These are phyloP conservation scores for Sclerotinia nivalis DNA, from an alignment of 2,329 filamentous ascomycete genomes.

Conservation along the genomic window DNA sequence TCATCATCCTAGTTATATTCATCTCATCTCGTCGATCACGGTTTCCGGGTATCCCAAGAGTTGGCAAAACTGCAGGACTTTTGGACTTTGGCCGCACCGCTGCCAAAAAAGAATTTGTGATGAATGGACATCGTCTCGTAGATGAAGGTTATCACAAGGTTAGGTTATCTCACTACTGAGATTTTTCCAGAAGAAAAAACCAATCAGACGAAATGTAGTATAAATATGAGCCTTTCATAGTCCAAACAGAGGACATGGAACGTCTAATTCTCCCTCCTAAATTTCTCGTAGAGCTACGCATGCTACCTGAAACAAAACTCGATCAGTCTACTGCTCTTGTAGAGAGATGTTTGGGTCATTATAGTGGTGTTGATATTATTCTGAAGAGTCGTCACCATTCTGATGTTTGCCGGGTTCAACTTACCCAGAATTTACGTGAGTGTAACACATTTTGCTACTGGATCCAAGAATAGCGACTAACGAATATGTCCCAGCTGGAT, in stretches of 20 bases:
- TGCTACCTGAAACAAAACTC: constrained; percentile 14
- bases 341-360: constrained; percentile 5
- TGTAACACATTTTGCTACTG: not conserved
- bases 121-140: constrained; percentile 1
- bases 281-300: constrained; percentile 7
- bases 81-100: not conserved
- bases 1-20: not conserved
- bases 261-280: not conserved
- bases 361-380: constrained; percentile 15
- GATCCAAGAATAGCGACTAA: not conserved
- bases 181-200: not conserved
- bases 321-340: constrained; percentile 14
- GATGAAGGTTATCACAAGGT: constrained; percentile 1
- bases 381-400: constrained; percentile 12
- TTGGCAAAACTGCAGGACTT: not conserved
- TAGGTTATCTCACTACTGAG: not conserved
- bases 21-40: not conserved
- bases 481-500: not conserved
- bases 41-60: not conserved
- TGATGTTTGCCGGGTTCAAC: constrained; percentile 15
- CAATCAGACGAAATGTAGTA: not conserved
- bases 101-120: not conserved
- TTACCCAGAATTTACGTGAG: constrained; percentile 16
- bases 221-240: not conserved
- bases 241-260: constrained; percentile 14